phyloP scores from a whole-genome alignment of 2,329 filamentous ascomycete genomes.

The Sporothrix humicola region DNA sequence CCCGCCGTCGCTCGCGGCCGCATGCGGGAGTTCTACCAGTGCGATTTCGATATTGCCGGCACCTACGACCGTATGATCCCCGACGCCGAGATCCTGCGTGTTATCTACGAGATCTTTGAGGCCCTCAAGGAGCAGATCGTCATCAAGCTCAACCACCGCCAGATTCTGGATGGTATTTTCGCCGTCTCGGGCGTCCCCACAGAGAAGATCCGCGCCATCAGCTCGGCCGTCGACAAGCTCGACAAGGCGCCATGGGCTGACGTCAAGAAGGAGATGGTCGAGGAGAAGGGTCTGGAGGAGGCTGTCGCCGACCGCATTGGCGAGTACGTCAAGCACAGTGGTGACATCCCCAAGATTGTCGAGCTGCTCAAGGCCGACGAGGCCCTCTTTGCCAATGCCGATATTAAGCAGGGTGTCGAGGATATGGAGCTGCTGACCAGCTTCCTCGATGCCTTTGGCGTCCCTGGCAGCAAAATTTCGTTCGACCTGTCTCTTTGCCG shows the following conservation, averaged over 20 bases:
- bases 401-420: slow-evolving; percentile 77
- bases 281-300: slow-evolving; percentile 80
- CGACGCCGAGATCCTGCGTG: slow-evolving; percentile 85
- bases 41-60: slow-evolving; percentile 94
- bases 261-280: slow-evolving; percentile 89
- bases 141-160: slow-evolving; percentile 94
- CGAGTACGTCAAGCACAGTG: slow-evolving; percentile 65
- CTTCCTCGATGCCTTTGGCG: slow-evolving; percentile 79
- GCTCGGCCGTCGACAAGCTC: slow-evolving; percentile 92
- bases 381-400: slow-evolving; percentile 70
- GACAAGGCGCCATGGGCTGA: slow-evolving; percentile 91
- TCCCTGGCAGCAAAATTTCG: slow-evolving; percentile 71
- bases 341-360: slow-evolving; percentile 65
- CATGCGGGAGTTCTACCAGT: slow-evolving; percentile 97
- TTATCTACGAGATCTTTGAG: slow-evolving; percentile 85
- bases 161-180: slow-evolving; percentile 92
- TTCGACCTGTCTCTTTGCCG: slow-evolving; percentile 91
- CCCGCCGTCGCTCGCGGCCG: slow-evolving; percentile 83
- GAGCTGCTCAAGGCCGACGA: slow-evolving; percentile 71
- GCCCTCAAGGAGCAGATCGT: slow-evolving; percentile 72
- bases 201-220: slow-evolving; percentile 87
- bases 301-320: slow-evolving; percentile 87
- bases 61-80: slow-evolving; percentile 88
- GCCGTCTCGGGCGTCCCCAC: slow-evolving; percentile 85
- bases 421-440: slow-evolving; percentile 82